Evolutionary conservation across 345 rosid genomes (phyloP).

Genomic region (Acer saccharum): DNA sequence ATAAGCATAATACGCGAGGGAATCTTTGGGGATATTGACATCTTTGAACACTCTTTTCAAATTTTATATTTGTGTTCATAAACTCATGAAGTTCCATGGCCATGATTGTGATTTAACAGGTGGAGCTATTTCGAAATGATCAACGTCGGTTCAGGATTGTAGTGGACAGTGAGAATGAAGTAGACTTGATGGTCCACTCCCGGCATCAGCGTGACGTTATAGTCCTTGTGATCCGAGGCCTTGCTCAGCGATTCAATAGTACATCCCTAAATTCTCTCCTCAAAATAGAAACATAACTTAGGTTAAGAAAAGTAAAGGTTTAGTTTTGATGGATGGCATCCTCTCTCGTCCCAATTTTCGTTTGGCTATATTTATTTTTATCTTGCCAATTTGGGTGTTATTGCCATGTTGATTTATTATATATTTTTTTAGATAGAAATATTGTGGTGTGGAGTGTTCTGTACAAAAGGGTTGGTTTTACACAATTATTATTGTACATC

Average conservation of each 20-base stretch:
- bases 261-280: slow-evolving; percentile 95
- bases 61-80: background rate
- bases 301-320: slow-evolving; percentile 11
- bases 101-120: slow-evolving; percentile 8
- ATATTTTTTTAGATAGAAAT: background rate
- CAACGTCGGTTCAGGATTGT: slow-evolving; percentile 85
- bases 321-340: slow-evolving; percentile 1
- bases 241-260: slow-evolving; percentile 94
- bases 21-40: too few species aligned
- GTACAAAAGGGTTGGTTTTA: background rate
- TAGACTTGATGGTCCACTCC: slow-evolving; percentile 80
- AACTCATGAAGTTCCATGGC: background rate
- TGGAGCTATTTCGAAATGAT: slow-evolving; percentile 61
- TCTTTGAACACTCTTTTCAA: too few species aligned
- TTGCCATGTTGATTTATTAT: too few species aligned
- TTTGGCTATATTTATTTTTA: background rate
- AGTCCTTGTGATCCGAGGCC: slow-evolving; percentile 83
- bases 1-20: too few species aligned
- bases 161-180: slow-evolving; percentile 85
- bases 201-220: slow-evolving; percentile 75
- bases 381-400: background rate
- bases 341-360: background rate
- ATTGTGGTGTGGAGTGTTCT: slow-evolving; percentile 11
- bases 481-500: slow-evolving; percentile 8
- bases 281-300: slow-evolving; percentile 60